Evolutionary conservation across 2,329 filamentous ascomycete genomes (phyloP), one percentile per base, ranked within the genome.

Genomic region (Metarhizium rileyi): DNA sequence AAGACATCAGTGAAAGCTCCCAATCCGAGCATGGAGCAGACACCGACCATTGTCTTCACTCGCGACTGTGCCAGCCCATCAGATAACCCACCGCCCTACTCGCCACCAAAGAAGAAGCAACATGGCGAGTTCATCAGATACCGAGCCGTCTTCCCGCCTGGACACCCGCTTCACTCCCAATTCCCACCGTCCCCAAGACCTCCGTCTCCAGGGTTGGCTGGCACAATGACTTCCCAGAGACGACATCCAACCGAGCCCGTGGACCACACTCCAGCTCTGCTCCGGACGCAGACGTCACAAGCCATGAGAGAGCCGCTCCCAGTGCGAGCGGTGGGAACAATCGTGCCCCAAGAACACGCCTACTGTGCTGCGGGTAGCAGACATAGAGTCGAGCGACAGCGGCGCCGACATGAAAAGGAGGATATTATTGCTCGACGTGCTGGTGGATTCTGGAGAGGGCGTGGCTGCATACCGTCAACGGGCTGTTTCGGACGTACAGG

Each of bases 401-500:
- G 74, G 50, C 74, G 71, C 52, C 77, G 72, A 20, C 74, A 77
- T 50, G 83, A 87, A 61, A 84, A 83, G 52, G 83, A 87, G 63
- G 84, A 87, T 38, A 72, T 71, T 2, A 57, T 76, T 18, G 80
- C 77, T 1, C 73, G 71, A 45, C 80, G 75, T 54, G 62, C 72
- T 1, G 81, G 82, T 2, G 76, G 79, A 3, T 71, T 80, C 40
- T 87, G 83, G 81, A 77, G 78, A 58, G 83, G 83, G 2, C 75
- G 83, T 44, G 78, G 77, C 9, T 85, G 78, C 52, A 70, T 87
- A 33, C 75, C 80, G 0, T 70, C 74, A 16, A 74, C 69, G n/a
- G 82, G 83, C 2, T 86, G 82, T 62, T 83, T 81, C 60, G 83
- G 84, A 1, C 73, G 81, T 20, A 68, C 69, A 2, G 81, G 81